Evolutionary conservation across 2,329 filamentous ascomycete genomes (phyloP), one percentile per base, ranked within the genome.

Genomic region (Pseudocercospora ulei): DNA sequence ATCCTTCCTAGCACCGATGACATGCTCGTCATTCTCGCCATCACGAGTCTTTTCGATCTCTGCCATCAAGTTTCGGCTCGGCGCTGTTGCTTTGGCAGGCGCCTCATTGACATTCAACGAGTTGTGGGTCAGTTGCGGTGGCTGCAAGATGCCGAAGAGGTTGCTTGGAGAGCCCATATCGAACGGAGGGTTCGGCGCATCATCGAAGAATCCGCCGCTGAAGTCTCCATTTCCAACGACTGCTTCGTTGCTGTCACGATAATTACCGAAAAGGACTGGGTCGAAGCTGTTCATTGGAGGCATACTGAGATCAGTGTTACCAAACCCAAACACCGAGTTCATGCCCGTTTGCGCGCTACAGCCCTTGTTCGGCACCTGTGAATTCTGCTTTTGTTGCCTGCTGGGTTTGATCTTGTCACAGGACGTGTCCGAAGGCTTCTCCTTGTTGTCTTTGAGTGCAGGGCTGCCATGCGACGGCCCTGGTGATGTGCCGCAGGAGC

Each of bases 191-290:
- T 53, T 52, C 29, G 61, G 52, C 61, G 69, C 42, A 76, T 67
- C 57, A 9, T 87, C 80, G 57, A 92, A 80, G 8, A 85, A 82
- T 51, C 94, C 87, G 49, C 75, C 73, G 58, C 76, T 75, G 61
- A 78, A 78, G 49, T 92, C 82, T 27, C 72, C 74, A 55, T 66
- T 78, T 49, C 69, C 67, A 11, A 93, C 64, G 8, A 93, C 72
- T 39, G 80, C 88, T 41, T 85, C 82, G 55, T 93, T 84, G 0
- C 85, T 78, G 56, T 98, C 90, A 36, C 90, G 79, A 63, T 95
- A 96, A 52, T 86, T 83, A 38, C 82, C 83, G 60, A 95, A 96
- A 3, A 96, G 70, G 39, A 90, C 78, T 0, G 90, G 88, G 46
- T 96, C 87, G 54, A 96, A 95, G 53, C 80, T 78, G 24, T 78